Evolutionary conservation across 1,284 basidiomycete genomes (phyloP), one percentile per base, ranked within the genome.

Genomic region (Ceratobasidium papillatum): DNA sequence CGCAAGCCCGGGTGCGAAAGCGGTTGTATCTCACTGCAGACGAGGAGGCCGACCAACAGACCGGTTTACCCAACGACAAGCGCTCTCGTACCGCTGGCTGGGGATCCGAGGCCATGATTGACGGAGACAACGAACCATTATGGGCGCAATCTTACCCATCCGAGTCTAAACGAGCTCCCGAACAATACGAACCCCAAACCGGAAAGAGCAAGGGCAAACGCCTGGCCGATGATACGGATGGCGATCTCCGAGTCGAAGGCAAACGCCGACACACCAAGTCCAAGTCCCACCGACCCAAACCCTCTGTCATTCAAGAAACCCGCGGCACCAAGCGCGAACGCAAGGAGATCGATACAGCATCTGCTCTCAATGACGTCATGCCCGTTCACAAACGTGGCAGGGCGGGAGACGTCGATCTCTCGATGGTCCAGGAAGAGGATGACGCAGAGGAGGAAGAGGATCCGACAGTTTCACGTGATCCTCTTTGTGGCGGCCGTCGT

Each of bases 281-380:
- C 30, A 72, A 74, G 30, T 22, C 47, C 8, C 74, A 49, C 3
- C 66, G 66, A n/a, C 38, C 52, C 22, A 56, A 69, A 36, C 38
- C 51, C 34, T 36, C 30, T 11, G 38, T 19, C 52, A 22, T 58
- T 3, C 66, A 69, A 27, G 66, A 58, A 32, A 56, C 51, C 36
- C 86, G 91, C 77, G 92, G 92, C 34, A 91, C 87, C 84, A 94
- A 94, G 82, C 87, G 92, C 74, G 90, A 90, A 80, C 89, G 90
- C 61, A 85, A 86, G 17, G 91, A 92, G 78, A 90, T 89, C 69
- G 91, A 87, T 5, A 91, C 90, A 5, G 88, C 87, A 0, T 89
- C 91, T 79, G 91, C 87, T 59, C 88, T 86, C 52, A 90, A 91
- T 78, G 90, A 90, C n/a, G 84, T 86, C 52, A 80, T 79, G 1